A percentile compares a stretch with the other conserved stretches of the same genome.
Conservation (phyloP, 2,329 filamentous ascomycete genomes). For the Fusarium sacchari region DNA sequence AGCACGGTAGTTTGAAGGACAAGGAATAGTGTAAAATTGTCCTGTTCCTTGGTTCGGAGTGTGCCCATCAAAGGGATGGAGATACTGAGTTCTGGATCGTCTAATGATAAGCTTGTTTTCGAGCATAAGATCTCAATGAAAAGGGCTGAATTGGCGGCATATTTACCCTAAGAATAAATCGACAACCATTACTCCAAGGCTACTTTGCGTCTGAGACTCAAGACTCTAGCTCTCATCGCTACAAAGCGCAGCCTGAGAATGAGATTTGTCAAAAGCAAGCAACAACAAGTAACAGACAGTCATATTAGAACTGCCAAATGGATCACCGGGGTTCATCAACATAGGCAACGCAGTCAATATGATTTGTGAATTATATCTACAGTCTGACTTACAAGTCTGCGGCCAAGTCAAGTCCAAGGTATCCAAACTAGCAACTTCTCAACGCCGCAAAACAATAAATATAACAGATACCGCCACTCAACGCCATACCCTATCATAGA, state of each 20-base stretch:
- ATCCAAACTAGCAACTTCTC: background rate
- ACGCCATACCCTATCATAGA: background rate
- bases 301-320: background rate
- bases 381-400: background rate
- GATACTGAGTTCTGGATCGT: background rate
- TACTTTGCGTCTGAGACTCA: background rate
- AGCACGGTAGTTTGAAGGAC: conserved; percentile 29
- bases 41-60: background rate
- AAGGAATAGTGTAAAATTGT: background rate
- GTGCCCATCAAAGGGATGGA: too few species aligned
- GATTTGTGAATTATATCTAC: background rate
- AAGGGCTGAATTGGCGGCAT: background rate
- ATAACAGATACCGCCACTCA: background rate
- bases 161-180: background rate
- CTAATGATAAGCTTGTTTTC: background rate
- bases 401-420: background rate
- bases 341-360: background rate
- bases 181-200: background rate
- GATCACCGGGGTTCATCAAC: background rate
- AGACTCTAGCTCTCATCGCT: background rate
- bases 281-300: background rate
- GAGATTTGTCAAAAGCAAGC: background rate
- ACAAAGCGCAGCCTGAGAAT: background rate
- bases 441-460: conserved; percentile 10
- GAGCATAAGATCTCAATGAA: background rate